phyloP scores from a whole-genome alignment of 2,329 filamentous ascomycete genomes.

The Diaporthe amygdali region DNA sequence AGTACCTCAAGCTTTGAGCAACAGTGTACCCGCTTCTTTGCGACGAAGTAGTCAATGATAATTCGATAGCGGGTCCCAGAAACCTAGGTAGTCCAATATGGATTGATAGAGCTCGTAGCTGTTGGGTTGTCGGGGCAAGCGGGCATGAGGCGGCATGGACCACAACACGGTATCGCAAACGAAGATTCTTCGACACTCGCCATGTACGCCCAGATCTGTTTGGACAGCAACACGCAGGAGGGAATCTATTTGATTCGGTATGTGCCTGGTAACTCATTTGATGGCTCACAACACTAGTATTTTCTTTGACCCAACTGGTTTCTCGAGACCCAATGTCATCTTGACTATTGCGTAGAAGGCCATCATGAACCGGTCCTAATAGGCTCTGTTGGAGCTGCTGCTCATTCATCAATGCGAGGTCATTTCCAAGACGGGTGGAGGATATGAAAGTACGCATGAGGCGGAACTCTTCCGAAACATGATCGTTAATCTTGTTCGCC shows the following conservation, averaged over 20 bases:
- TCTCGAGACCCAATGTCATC: too few relatives aligned
- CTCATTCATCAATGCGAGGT: too few relatives aligned
- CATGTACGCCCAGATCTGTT: background rate
- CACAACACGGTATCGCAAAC: background rate
- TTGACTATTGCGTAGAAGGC: background rate
- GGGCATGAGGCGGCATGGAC: background rate
- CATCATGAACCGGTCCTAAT: background rate
- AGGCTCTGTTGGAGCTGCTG: too few relatives aligned
- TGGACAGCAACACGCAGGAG: background rate
- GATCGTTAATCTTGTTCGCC: background rate
- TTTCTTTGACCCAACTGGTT: too few relatives aligned
- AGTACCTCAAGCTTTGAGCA: background rate
- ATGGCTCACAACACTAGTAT: too few relatives aligned
- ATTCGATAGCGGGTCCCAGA: background rate
- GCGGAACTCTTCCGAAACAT: background rate
- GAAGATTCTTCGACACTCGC: background rate
- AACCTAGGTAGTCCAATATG: background rate
- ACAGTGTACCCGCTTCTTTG: background rate
- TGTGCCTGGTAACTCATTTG: too few relatives aligned
- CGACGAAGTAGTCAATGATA: background rate
- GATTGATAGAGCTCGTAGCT: background rate
- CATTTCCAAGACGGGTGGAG: background rate
- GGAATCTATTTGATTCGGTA: too few relatives aligned
- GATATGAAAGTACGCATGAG: background rate
- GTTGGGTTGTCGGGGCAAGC: too few relatives aligned